Conservation (phyloP, 768 basidiomycete species). For the Leucosporidium yakuticum region DNA sequence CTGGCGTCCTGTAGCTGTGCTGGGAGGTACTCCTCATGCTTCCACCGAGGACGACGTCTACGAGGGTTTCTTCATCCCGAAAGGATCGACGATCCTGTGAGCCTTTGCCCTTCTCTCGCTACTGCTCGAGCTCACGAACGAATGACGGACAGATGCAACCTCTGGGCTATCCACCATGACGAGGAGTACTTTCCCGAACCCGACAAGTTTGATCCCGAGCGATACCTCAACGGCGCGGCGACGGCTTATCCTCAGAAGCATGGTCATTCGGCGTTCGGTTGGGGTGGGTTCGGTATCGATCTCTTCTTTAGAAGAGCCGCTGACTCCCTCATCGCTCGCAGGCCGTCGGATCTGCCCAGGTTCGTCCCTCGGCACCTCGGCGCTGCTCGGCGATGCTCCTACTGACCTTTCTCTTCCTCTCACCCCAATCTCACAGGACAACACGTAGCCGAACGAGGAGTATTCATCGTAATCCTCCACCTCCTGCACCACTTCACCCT, state of each 20-base stretch:
- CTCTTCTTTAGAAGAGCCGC: not conserved
- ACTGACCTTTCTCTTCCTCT: not conserved
- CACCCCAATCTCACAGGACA: not conserved
- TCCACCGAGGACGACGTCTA: conserved; percentile 21
- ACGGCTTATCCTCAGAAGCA: conserved; percentile 8
- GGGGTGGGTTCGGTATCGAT: not conserved
- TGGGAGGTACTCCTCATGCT: conserved; percentile 31
- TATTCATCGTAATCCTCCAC: conserved; percentile 2
- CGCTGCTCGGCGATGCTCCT: no score
- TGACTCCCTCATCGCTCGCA: not conserved
- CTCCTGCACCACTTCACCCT: conserved; percentile 10
- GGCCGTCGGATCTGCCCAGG: conserved; percentile 6
- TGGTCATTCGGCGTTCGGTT: conserved; percentile 12
- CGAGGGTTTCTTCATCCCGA: conserved; percentile 28
- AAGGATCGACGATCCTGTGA: conserved; percentile 23
- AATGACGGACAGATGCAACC: not conserved
- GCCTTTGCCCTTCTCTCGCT: not conserved
- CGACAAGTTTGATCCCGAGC: not conserved
- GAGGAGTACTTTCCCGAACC: conserved; percentile 25
- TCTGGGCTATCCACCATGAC: conserved; percentile 28
- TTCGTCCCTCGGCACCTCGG: not conserved
- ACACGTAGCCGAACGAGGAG: not conserved
- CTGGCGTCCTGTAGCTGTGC: conserved; percentile 32
- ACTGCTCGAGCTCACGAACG: not conserved
- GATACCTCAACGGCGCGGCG: not conserved